Base-by-base conservation (phyloP, 495 filamentous ascomycete species). In the Parathielavia hyrcaniae region DNA sequence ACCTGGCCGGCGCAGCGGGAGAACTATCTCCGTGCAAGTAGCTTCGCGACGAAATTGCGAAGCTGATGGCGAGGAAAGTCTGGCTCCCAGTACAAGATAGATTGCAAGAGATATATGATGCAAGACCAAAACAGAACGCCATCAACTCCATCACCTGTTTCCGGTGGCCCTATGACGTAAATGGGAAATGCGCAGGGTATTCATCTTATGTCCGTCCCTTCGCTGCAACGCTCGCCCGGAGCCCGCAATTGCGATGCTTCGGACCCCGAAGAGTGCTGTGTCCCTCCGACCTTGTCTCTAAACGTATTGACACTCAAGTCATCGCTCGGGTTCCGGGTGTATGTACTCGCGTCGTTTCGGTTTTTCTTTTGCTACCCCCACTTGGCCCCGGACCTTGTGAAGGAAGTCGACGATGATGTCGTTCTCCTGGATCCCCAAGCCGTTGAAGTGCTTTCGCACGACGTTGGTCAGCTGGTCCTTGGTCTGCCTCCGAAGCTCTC, bases 391-490 rank as follows among this genome's bases (percentile, higher is more conserved):
- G 20, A 91, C 86, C 61, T 88, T 91, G 73, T 97, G 95, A 49
- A 93, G 66, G 67, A 96, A 87, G 61, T 90, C 84, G 19, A 91
- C 89, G 54, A 95, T 87, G 35, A 90, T 86, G 64, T 96, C 91
- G 61, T 85, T 90, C 71, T 97, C 91, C 53, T 84, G 85, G 13
- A 96, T 81, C 11, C 86, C 89, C 49, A 87, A 78, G 22, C 83
- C 85, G 67, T 96, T 96, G 71, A 97, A 96, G 69, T 96, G 88
- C 74, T 91, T 95, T 57, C 91, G 76, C 23, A 93, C 89, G 11
- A 86, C 79, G 56, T 84, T 78, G n/a, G 89, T 88, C 38, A 97
- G 78, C 63, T 91, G 81, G 26, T 91, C 85, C 66, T 89, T 87
- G 64, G 79, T 79, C 66, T 92, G 83, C 53, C 87, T 78, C 49